Conservation (phyloP, 495 filamentous ascomycete species). For the Entonaema liquescens region DNA sequence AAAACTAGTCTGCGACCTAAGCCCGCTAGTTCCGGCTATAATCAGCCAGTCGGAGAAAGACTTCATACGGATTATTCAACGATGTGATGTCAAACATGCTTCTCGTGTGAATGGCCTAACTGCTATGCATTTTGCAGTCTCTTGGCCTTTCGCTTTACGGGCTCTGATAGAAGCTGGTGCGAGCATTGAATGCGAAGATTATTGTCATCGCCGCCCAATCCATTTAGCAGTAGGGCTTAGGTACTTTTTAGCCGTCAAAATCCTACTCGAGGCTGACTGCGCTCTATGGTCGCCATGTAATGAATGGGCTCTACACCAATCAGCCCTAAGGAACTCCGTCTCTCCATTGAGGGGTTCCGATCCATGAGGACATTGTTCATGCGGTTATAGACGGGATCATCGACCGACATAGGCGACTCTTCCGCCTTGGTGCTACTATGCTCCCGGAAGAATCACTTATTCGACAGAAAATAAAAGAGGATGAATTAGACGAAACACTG, state of each 20-base stretch:
- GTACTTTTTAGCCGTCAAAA: no score
- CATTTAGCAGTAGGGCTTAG: neutral
- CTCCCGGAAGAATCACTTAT: neutral
- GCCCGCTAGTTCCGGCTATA: neutral
- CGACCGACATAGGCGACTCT: no score
- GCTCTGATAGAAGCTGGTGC: neutral
- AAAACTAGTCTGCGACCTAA: neutral
- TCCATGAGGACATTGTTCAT: no score
- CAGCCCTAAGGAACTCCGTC: no score
- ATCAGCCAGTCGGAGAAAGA: neutral
- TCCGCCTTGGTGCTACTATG: neutral
- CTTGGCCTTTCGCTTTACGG: conserved; percentile 1
- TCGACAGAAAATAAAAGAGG: neutral
- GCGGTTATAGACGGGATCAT: no score
- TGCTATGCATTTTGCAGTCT: neutral
- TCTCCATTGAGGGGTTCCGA: no score
- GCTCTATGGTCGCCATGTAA: no score
- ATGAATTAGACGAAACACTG: neutral
- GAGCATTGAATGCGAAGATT: neutral
- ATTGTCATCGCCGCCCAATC: neutral
- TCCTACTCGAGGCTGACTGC: no score
- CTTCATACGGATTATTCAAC: neutral
- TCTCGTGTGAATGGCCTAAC: neutral
- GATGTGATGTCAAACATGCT: neutral
- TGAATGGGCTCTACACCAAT: no score